A percentile compares a stretch with the other conserved stretches of the same genome.
Evolutionary conservation across 75 land plant genomes (phyloP).

Genomic region (Cupressus sempervirens): DNA sequence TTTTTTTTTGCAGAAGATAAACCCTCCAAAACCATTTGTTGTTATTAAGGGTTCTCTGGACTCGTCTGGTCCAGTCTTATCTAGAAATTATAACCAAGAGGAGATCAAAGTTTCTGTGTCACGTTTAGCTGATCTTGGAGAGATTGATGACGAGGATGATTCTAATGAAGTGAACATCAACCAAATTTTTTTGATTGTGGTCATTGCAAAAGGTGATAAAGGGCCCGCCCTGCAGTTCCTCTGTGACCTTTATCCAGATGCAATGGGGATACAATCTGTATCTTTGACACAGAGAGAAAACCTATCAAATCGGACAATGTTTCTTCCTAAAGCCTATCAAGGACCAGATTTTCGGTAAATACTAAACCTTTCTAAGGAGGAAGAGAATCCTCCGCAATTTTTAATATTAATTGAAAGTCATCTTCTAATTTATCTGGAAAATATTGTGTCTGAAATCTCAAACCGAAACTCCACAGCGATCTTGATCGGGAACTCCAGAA

Average conservation of each 20-base stretch:
- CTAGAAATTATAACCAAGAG: conserved; percentile 33
- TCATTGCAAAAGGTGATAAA: conserved; percentile 41
- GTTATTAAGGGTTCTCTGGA: conserved; percentile 55
- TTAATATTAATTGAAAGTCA: background rate
- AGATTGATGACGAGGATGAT: conserved; percentile 31
- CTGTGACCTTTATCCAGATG: conserved; percentile 70
- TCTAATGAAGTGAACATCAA: conserved; percentile 40
- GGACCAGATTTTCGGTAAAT: conserved; percentile 8
- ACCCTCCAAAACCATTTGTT: conserved; percentile 50
- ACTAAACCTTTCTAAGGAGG: background rate
- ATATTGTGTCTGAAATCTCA: background rate
- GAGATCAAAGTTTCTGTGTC: conserved; percentile 46
- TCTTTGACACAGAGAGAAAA: conserved; percentile 20
- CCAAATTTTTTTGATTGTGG: conserved; percentile 57
- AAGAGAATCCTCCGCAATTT: background rate
- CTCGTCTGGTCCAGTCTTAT: conserved; percentile 42
- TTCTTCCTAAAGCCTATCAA: background rate
- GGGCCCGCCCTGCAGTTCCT: conserved; percentile 41
- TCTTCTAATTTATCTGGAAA: background rate
- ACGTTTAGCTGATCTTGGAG: conserved; percentile 37
- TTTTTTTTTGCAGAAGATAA: conserved; percentile 42
- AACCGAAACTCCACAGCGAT: conserved; percentile 33
- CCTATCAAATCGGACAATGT: background rate
- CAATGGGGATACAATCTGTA: conserved; percentile 65
- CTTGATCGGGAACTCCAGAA: conserved; percentile 47